Base-by-base conservation (phyloP, 2,329 filamentous ascomycete species). In the Drechslerella dactyloides region DNA sequence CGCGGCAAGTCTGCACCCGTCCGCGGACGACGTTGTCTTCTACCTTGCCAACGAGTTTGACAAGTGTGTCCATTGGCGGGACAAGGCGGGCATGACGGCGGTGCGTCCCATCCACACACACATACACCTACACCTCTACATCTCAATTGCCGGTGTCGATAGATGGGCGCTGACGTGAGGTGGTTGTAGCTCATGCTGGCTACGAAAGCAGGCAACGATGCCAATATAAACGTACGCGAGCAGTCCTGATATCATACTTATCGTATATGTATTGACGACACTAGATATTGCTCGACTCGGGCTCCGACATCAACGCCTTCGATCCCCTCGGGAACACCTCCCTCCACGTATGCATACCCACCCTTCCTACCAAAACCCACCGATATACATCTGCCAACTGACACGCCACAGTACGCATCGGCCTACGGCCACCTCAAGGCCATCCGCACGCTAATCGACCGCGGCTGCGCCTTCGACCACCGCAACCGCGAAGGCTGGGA, bases 271-370 rank as follows among this genome's bases (percentile, higher is more conserved):
- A n/a, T n/a, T n/a, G n/a, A n/a, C n/a, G 33, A 40, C 46, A 19
- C 8, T 33, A 75, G 73, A 74, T 75, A n/a, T 60, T 76, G 1
- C 51, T 76, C n/a, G 74, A 75, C 63, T 80, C 83, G 72, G 78
- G 81, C 65, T 78, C 81, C 2, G 81, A 84, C 77, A 81, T 82
- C 5, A 74, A 76, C 62, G 73, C 73, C 46, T 17, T 70, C 5
- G 75, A 76, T 57, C 73, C 69, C 15, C 58, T 74, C 4, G 75
- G 75, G 13, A 76, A 74, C 59, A 75, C 74, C 15, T 23, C 68
- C 46, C 69, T 75, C n/a, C 74, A 75, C 60, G 75, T 75, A 74
- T 17, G 59, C 13, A 10, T 24, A n/a, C n/a, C n/a, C n/a, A n/a
- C 40, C 46, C 23, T 17, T 13, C 44, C 6, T 15, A 19, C n/a